phyloP scores from a whole-genome alignment of 495 filamentous ascomycete genomes.

The Aspergillus taichungensis region DNA sequence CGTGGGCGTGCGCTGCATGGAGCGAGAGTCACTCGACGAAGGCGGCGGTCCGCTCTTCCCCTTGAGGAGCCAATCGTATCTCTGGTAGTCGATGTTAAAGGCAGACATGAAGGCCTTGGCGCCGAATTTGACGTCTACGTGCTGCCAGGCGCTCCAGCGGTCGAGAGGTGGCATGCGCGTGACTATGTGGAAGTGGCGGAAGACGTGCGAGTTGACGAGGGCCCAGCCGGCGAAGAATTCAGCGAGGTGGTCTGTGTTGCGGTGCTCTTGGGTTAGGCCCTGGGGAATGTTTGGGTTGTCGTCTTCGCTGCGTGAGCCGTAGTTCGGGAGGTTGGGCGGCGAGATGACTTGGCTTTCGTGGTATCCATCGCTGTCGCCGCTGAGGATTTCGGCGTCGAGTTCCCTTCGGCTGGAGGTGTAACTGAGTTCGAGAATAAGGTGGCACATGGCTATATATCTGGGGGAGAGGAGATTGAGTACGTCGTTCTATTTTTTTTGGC shows the following conservation, averaged over 20 bases:
- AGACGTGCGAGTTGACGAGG: slow-evolving; percentile 22
- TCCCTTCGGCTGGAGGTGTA: slow-evolving; percentile 1
- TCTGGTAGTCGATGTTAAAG: slow-evolving; percentile 10
- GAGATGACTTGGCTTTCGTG: slow-evolving; percentile 17
- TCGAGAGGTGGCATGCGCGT: slow-evolving; percentile 10
- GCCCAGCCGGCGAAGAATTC: slow-evolving; percentile 40
- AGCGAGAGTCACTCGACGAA: not conserved
- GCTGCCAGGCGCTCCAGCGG: slow-evolving; percentile 28
- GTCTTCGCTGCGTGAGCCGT: slow-evolving; percentile 13
- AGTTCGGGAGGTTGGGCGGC: slow-evolving; percentile 10
- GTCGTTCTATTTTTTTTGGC: no score
- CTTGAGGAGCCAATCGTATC: not conserved
- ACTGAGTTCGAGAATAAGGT: slow-evolving; percentile 20
- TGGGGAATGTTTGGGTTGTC: slow-evolving; percentile 12
- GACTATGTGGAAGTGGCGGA: slow-evolving; percentile 23
- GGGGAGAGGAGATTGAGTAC: not conserved
- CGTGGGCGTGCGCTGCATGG: no score
- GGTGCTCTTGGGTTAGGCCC: slow-evolving; percentile 14
- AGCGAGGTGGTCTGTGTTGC: slow-evolving; percentile 29
- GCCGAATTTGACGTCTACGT: slow-evolving; percentile 17
- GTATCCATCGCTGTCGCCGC: slow-evolving; percentile 5
- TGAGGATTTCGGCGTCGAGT: slow-evolving; percentile 5
- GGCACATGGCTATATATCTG: slow-evolving; percentile 22
- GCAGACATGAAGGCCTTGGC: slow-evolving; percentile 9
- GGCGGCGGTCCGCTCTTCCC: not conserved